These are phyloP conservation scores for Babesia ovata DNA, from an alignment of 169 alveolate genomes.

Conservation along the genomic window DNA sequence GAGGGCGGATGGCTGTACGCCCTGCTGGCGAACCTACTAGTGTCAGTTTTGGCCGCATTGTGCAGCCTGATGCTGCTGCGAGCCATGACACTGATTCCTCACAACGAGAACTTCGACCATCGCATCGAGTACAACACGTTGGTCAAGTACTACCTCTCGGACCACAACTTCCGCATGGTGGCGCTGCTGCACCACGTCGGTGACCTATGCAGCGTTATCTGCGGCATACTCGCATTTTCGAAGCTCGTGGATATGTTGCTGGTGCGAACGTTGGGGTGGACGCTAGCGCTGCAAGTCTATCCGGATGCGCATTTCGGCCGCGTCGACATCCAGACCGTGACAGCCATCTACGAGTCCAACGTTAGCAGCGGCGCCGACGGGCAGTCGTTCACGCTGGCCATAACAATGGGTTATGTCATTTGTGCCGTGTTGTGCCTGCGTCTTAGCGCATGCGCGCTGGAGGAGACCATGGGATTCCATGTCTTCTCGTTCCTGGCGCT, in stretches of 20 bases:
- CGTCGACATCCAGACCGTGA: conserved; percentile 10
- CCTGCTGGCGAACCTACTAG: conserved; percentile 65
- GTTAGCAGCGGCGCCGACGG: not conserved
- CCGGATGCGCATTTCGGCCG: conserved; percentile 62
- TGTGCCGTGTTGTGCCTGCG: conserved; percentile 71
- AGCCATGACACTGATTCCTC: conserved; percentile 79
- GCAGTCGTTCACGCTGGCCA: conserved; percentile 45
- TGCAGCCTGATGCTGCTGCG: conserved; percentile 77
- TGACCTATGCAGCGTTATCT: conserved; percentile 65
- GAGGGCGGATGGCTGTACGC: conserved; percentile 77
- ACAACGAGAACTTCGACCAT: conserved; percentile 75
- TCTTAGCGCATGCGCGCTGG: conserved; percentile 69
- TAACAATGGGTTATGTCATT: conserved; percentile 76
- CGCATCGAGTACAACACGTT: conserved; percentile 78
- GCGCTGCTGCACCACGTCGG: conserved; percentile 73
- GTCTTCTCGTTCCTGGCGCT: conserved; percentile 71
- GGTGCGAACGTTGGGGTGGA: conserved; percentile 67
- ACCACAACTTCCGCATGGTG: conserved; percentile 67
- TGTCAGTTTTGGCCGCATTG: conserved; percentile 68
- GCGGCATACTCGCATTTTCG: conserved; percentile 73
- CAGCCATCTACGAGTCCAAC: conserved; percentile 23
- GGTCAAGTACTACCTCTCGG: conserved; percentile 75
- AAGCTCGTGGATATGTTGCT: conserved; percentile 75
- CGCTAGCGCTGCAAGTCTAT: conserved; percentile 72
- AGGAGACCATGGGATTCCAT: conserved; percentile 77